phyloP scores from a whole-genome alignment of 768 basidiomycete genomes.

The Leccinellum rugosiceps region DNA sequence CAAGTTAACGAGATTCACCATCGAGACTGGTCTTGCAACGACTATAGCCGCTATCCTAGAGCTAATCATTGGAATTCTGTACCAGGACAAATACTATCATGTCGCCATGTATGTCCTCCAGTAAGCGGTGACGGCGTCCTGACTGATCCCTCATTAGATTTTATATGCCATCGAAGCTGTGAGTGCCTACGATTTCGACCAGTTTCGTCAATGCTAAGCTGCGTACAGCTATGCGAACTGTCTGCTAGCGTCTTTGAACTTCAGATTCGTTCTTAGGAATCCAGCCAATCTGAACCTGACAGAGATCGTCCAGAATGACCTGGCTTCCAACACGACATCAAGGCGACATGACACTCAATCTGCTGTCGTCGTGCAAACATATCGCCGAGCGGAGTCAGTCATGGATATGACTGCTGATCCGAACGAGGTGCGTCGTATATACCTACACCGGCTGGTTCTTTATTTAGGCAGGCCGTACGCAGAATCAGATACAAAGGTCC shows the following conservation, averaged over 20 bases:
- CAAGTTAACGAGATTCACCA: constrained; percentile 19
- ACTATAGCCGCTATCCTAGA: constrained; percentile 16
- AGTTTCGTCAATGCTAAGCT: background rate
- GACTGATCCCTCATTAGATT: no score
- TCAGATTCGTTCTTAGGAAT: background rate
- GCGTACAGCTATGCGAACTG: background rate
- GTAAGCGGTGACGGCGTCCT: background rate
- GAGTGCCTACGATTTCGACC: background rate
- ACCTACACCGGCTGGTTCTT: background rate
- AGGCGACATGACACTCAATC: background rate
- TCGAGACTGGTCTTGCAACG: constrained; percentile 25
- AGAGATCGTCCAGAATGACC: background rate
- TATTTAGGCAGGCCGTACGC: background rate
- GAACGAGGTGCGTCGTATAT: background rate
- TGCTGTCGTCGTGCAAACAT: background rate
- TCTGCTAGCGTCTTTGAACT: background rate
- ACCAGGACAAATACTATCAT: background rate
- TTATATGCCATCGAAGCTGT: background rate
- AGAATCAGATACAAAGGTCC: background rate
- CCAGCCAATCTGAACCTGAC: background rate
- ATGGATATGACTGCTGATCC: background rate
- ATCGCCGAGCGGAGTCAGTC: background rate
- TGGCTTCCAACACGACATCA: background rate
- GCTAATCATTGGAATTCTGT: constrained; percentile 12
- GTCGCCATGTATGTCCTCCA: constrained; percentile 16